These are phyloP conservation scores for Suillus tomentosus DNA, from an alignment of 768 basidiomycete genomes.

Conservation along the genomic window DNA sequence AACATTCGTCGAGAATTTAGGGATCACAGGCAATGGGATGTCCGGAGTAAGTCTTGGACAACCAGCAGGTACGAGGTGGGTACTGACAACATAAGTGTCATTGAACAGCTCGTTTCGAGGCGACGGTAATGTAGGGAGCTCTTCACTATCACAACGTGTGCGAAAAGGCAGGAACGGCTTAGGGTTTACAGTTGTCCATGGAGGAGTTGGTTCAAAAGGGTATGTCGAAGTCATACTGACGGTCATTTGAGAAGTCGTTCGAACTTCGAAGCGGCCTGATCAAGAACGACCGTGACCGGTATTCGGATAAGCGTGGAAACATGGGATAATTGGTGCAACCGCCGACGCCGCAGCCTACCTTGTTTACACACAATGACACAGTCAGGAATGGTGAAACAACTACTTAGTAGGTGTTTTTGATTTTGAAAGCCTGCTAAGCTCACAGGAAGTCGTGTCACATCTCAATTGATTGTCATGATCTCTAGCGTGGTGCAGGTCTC, in stretches of 20 bases:
- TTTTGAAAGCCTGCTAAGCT: not conserved
- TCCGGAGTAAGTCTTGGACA: slow-evolving; percentile 28
- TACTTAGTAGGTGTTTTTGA: not conserved
- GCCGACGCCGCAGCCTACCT: not conserved
- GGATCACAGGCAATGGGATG: slow-evolving; percentile 26
- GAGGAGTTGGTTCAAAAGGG: slow-evolving; percentile 22
- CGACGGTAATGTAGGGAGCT: slow-evolving; percentile 21
- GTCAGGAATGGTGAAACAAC: not conserved
- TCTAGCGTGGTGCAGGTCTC: not conserved
- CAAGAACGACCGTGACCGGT: not conserved
- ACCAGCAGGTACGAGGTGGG: slow-evolving; percentile 33
- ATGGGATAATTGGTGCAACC: not conserved
- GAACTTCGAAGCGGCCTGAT: not conserved
- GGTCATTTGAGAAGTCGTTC: not conserved
- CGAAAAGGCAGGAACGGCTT: slow-evolving; percentile 22
- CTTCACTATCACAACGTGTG: slow-evolving; percentile 14
- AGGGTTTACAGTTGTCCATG: slow-evolving; percentile 26
- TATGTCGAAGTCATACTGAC: slow-evolving; percentile 15
- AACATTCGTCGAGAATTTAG: slow-evolving; percentile 12
- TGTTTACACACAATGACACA: not conserved
- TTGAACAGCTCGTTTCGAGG: slow-evolving; percentile 24
- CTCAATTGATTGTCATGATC: not conserved
- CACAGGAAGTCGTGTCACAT: not conserved
- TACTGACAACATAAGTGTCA: slow-evolving; percentile 26
- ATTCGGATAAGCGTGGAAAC: not conserved